These are phyloP conservation scores for Yarrowia sp. DNA, from an alignment of 805 yeast species.

Conservation along the genomic window DNA sequence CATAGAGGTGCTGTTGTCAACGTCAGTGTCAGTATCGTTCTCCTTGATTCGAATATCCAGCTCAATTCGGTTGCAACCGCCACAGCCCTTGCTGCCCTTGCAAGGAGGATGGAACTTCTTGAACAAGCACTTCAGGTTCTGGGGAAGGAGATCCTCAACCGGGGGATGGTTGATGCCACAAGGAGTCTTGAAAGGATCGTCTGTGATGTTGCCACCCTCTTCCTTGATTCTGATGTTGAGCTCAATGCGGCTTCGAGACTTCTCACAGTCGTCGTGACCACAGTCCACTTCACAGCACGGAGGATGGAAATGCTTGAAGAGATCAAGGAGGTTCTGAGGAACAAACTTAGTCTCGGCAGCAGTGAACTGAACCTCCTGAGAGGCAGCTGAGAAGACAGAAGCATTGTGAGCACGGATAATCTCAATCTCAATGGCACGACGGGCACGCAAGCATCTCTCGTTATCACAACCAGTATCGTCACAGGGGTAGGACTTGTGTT, in stretches of 20 bases:
- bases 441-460: slow-evolving; percentile 13
- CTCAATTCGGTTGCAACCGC: not conserved
- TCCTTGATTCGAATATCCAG: slow-evolving; percentile 1
- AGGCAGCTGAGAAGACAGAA: not conserved
- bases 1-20: not conserved
- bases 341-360: not conserved
- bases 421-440: slow-evolving; percentile 18
- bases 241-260: not conserved
- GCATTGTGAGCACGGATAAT: slow-evolving; percentile 18
- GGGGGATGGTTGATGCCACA: slow-evolving; percentile 15
- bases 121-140: not conserved
- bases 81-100: not conserved
- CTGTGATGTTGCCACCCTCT: not conserved
- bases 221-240: slow-evolving; percentile 16
- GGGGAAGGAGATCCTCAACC: not conserved
- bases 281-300: slow-evolving; percentile 10
- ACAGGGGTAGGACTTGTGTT: slow-evolving; percentile 17
- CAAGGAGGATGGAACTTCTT: slow-evolving; percentile 16
- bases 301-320: slow-evolving; percentile 21
- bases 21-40: not conserved
- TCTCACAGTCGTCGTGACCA: slow-evolving; percentile 5
- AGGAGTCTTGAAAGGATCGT: not conserved
- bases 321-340: slow-evolving; percentile 22
- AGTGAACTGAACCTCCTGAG: not conserved
- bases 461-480: slow-evolving; percentile 12